These are phyloP conservation scores for Serendipita sp. DNA, from an alignment of 768 basidiomycete genomes.

Conservation along the genomic window DNA sequence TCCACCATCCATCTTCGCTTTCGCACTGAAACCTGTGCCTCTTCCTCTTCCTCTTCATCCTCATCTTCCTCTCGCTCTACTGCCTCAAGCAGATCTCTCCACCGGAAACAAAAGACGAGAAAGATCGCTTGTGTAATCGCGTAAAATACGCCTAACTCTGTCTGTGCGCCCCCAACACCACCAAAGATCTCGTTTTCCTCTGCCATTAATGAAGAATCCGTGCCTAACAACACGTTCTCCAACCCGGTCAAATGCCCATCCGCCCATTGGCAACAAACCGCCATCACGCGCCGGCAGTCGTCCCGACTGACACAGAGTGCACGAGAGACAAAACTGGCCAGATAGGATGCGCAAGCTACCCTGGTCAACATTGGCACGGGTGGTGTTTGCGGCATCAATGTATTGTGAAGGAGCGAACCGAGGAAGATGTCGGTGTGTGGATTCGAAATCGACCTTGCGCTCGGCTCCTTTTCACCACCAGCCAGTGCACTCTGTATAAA, in stretches of 20 bases:
- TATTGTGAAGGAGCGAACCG: conserved; percentile 84
- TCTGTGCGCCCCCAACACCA: conserved; percentile 2
- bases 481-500: neutral
- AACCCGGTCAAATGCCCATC: conserved; percentile 59
- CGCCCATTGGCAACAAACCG: conserved; percentile 76
- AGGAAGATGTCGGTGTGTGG: conserved; percentile 68
- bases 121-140: conserved; percentile 85
- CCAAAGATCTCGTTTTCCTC: conserved; percentile 14
- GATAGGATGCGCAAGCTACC: conserved; percentile 84
- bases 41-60: conserved; percentile 39
- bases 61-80: conserved; percentile 23
- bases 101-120: conserved; percentile 94
- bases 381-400: conserved; percentile 39
- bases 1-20: conserved; percentile 71
- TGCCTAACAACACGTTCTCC: conserved; percentile 29
- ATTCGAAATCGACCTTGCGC: neutral
- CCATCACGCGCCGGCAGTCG: conserved; percentile 53
- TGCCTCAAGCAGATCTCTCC: conserved; percentile 53
- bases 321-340: conserved; percentile 80
- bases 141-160: conserved; percentile 65
- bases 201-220: conserved; percentile 16
- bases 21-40: neutral
- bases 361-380: conserved; percentile 55
- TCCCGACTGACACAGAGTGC: conserved; percentile 71
- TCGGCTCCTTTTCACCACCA: too few species aligned